A percentile compares a stretch with the other conserved stretches of the same genome.
Evolutionary conservation across 495 filamentous ascomycete genomes (phyloP).

Genomic region (Penicillium steckii): DNA sequence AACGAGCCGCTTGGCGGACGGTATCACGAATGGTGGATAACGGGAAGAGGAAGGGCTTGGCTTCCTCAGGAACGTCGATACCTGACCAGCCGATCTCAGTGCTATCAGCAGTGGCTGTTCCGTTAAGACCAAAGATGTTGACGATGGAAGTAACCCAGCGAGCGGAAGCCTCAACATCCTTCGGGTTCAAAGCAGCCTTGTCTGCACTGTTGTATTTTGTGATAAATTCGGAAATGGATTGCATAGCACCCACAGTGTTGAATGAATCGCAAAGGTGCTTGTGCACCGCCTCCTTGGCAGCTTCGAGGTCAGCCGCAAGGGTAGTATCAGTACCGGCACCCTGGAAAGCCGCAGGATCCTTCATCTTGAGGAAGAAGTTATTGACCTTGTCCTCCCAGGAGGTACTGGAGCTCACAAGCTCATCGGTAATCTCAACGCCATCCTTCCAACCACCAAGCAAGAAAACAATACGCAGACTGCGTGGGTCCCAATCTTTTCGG

Average conservation of each 20-base stretch:
- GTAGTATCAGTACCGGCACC: constrained; percentile 28
- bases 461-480: constrained; percentile 83
- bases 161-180: constrained; percentile 59
- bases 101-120: constrained; percentile 50
- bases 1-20: constrained; percentile 57
- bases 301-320: constrained; percentile 50
- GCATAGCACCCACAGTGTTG: constrained; percentile 78
- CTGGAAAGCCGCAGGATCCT: constrained; percentile 42
- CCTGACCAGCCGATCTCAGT: constrained; percentile 81
- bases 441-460: constrained; percentile 87
- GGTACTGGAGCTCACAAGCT: constrained; percentile 68
- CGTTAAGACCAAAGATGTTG: constrained; percentile 82
- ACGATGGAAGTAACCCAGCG: constrained; percentile 83
- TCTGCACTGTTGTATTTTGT: constrained; percentile 66
- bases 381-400: constrained; percentile 81
- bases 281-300: constrained; percentile 63
- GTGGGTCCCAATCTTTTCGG: constrained; percentile 73
- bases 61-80: constrained; percentile 58
- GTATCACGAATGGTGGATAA: constrained; percentile 67
- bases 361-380: constrained; percentile 86
- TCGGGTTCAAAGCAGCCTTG: constrained; percentile 54
- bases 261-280: constrained; percentile 82
- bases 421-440: constrained; percentile 85
- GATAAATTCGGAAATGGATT: constrained; percentile 70
- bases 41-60: constrained; percentile 63